Conservation (phyloP, 768 basidiomycete genomes). For the Termitomyces sp. region DNA sequence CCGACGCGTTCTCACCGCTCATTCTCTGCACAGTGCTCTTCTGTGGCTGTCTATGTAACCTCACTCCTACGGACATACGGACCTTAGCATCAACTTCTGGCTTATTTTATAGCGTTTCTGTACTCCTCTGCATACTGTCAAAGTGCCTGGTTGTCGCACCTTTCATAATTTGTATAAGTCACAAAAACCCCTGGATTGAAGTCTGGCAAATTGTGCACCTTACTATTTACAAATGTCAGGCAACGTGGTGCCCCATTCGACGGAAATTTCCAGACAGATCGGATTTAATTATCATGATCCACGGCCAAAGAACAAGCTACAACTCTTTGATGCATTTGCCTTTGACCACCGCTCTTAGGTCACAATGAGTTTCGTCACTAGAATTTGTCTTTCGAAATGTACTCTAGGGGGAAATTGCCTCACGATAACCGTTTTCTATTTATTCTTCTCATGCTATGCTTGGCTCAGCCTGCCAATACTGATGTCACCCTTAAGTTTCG, state of each 20-base stretch:
- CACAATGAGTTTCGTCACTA: not conserved
- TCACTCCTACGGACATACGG: not conserved
- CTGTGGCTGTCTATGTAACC: not conserved
- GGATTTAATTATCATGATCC: not conserved
- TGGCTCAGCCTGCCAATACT: not conserved
- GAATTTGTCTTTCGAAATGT: not conserved
- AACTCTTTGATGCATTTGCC: not conserved
- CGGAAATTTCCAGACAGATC: not conserved
- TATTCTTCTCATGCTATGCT: not conserved
- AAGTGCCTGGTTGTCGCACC: not conserved
- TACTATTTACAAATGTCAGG: not conserved
- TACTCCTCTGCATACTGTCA: not conserved
- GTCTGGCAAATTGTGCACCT: not conserved
- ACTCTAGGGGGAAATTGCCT: too few relatives aligned
- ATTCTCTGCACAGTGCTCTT: not conserved
- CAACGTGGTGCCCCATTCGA: not conserved
- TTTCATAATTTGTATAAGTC: not conserved
- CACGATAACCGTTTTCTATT: not conserved
- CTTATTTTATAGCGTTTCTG: not conserved
- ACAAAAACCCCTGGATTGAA: not conserved
- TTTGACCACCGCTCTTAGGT: not conserved
- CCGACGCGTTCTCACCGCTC: not conserved
- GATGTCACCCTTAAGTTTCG: not conserved
- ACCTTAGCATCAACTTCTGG: not conserved
- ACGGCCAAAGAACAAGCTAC: not conserved